phyloP scores from a whole-genome alignment of 148 eudicot species.

The Silene uniflora region DNA sequence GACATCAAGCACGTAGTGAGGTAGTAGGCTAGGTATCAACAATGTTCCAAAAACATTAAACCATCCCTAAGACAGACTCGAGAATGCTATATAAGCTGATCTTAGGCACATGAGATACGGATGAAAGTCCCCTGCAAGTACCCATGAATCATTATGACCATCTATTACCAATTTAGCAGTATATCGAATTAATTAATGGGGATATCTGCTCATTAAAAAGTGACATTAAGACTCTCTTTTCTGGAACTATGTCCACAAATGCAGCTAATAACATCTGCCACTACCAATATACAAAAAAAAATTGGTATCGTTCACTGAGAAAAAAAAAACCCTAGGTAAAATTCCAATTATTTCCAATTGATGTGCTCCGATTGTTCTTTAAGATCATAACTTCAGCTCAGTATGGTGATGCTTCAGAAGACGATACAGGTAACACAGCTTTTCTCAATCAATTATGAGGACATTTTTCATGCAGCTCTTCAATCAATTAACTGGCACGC shows the following conservation, averaged over 20 bases:
- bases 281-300: constrained; percentile 29
- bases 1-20: too few species aligned
- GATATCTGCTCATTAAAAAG: not conserved
- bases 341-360: constrained; percentile 10
- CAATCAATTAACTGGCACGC: not conserved
- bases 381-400: not conserved
- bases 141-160: too few species aligned
- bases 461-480: constrained; percentile 13
- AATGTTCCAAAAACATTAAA: too few species aligned
- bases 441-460: not conserved
- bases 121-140: too few species aligned
- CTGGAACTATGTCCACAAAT: constrained; percentile 21
- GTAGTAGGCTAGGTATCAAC: too few species aligned
- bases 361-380: not conserved
- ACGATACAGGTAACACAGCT: constrained; percentile 11
- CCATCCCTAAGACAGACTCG: too few species aligned
- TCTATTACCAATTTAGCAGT: not conserved
- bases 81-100: too few species aligned
- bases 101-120: too few species aligned
- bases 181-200: constrained; percentile 8
- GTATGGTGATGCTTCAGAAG: constrained; percentile 11
- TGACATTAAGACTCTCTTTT: constrained; percentile 9
- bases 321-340: too few species aligned
- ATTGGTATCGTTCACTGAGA: constrained; percentile 8
- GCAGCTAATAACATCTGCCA: constrained; percentile 18